Evolutionary conservation across 257 asterid species (phyloP).

Genomic region (Anisodus tanguticus): DNA sequence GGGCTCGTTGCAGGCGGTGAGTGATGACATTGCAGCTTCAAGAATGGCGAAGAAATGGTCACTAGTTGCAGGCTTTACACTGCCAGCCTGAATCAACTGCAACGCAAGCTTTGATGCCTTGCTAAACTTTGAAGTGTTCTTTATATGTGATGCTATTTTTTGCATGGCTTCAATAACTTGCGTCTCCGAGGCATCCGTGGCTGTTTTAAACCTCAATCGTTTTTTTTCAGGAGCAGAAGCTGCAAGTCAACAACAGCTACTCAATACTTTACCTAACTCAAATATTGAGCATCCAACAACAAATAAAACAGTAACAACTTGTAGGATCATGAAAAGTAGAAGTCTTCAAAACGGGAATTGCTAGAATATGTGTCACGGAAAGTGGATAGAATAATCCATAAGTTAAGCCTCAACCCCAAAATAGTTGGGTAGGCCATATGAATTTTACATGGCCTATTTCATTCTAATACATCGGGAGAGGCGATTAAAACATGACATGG

Average conservation of each 20-base stretch:
- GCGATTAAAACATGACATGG: too few species aligned
- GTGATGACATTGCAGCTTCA: slow-evolving; percentile 77
- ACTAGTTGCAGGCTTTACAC: slow-evolving; percentile 73
- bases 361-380: background rate
- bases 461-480: too few species aligned
- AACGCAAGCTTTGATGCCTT: slow-evolving; percentile 91
- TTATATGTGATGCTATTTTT: slow-evolving; percentile 85
- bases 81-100: slow-evolving; percentile 89
- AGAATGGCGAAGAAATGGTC: slow-evolving; percentile 74
- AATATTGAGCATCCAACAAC: background rate
- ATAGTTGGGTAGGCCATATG: background rate
- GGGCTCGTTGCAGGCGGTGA: slow-evolving; percentile 72
- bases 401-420: background rate
- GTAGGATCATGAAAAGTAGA: background rate
- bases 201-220: slow-evolving; percentile 80
- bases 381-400: background rate
- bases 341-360: slow-evolving; percentile 1
- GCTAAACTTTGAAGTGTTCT: slow-evolving; percentile 66
- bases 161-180: slow-evolving; percentile 96
- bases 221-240: slow-evolving; percentile 58
- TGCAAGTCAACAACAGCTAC: slow-evolving; percentile 39
- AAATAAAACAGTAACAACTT: slow-evolving; percentile 3
- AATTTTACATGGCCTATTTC: background rate
- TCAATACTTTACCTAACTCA: slow-evolving; percentile 11
- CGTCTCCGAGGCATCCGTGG: slow-evolving; percentile 86